phyloP scores from a whole-genome alignment of 2,329 filamentous ascomycete species.

The Penicillium sp. region DNA sequence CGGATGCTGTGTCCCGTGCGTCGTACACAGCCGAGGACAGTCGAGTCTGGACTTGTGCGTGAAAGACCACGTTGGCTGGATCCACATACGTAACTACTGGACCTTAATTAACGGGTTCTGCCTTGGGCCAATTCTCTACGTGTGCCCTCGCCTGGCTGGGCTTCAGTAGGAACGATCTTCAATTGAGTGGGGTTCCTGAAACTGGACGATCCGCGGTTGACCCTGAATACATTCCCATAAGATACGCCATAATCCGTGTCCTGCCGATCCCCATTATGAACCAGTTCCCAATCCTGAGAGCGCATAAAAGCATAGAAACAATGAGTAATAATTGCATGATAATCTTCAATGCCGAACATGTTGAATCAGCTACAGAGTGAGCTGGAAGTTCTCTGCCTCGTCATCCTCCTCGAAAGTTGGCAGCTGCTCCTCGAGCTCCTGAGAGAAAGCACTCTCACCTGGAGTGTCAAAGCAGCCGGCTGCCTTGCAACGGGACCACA shows the following conservation, averaged over 20 bases:
- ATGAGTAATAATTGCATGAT: conserved; percentile 5
- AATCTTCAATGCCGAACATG: not conserved
- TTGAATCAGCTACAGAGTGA: conserved; percentile 31
- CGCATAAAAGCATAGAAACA: conserved; percentile 11
- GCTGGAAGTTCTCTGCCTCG: conserved; percentile 40
- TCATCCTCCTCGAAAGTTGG: conserved; percentile 40
- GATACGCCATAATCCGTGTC: conserved; percentile 15
- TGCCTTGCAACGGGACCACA: conserved; percentile 43
- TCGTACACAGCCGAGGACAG: conserved; percentile 1
- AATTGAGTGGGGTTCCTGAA: conserved; percentile 25
- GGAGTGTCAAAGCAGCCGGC: conserved; percentile 38
- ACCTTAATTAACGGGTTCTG: not conserved
- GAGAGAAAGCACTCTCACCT: conserved; percentile 18
- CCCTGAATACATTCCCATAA: conserved; percentile 15
- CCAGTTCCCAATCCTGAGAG: not conserved
- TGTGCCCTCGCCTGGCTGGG: conserved; percentile 17
- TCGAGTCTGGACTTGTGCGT: not conserved
- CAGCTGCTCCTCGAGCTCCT: conserved; percentile 28
- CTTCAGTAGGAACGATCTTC: conserved; percentile 17
- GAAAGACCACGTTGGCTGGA: not conserved
- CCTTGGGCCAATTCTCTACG: conserved; percentile 1
- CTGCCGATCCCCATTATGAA: conserved; percentile 8
- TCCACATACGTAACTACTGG: not conserved
- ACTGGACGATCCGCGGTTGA: conserved; percentile 25
- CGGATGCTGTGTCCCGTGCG: conserved; percentile 7